Percentiles rank a stretch among this genome's conserved stretches.
Evolutionary conservation across 2,329 filamentous ascomycete species (phyloP).

Genomic region (Pyrenochaeta sp.): DNA sequence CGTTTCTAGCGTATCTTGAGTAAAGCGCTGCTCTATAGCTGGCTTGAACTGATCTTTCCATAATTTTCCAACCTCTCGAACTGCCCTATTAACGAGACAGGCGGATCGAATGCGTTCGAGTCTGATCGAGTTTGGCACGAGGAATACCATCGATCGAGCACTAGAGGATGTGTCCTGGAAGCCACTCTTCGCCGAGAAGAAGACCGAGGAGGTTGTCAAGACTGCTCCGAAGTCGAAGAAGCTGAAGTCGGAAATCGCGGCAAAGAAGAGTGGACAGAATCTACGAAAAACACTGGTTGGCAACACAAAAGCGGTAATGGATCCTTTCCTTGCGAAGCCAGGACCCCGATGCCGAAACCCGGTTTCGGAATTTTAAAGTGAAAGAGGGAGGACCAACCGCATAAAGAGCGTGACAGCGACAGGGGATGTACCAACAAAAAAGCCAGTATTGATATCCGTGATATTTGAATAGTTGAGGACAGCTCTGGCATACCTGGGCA

Average conservation of each 20-base stretch:
- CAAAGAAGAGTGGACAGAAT: conserved; percentile 62
- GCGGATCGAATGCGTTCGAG: conserved; percentile 74
- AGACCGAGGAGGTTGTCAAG: neutral
- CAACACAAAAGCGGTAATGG: conserved; percentile 75
- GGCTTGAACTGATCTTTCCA: too few relatives aligned
- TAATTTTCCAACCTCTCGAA: too few relatives aligned
- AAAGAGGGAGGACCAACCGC: conserved; percentile 23
- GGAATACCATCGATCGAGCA: conserved; percentile 34
- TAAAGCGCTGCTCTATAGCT: too few relatives aligned
- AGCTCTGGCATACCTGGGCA: too few relatives aligned
- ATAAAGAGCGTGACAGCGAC: neutral
- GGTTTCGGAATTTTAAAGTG: conserved; percentile 38
- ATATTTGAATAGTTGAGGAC: conserved; percentile 38
- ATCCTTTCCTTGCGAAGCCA: conserved; percentile 71
- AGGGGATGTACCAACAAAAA: conserved; percentile 1
- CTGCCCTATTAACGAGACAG: too few relatives aligned
- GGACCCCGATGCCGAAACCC: conserved; percentile 12
- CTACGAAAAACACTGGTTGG: conserved; percentile 71
- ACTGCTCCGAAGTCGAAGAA: conserved; percentile 18
- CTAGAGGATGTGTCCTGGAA: conserved; percentile 58
- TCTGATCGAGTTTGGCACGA: conserved; percentile 75
- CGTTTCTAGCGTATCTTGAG: too few relatives aligned
- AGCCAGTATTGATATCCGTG: conserved; percentile 1
- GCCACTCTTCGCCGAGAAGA: conserved; percentile 59
- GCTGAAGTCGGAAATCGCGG: conserved; percentile 49